Percentiles rank a stretch among this genome's conserved stretches.
These are phyloP conservation scores for Macrophomina pseudophaseolina DNA, from an alignment of 2,329 filamentous ascomycete genomes.

Conservation along the genomic window DNA sequence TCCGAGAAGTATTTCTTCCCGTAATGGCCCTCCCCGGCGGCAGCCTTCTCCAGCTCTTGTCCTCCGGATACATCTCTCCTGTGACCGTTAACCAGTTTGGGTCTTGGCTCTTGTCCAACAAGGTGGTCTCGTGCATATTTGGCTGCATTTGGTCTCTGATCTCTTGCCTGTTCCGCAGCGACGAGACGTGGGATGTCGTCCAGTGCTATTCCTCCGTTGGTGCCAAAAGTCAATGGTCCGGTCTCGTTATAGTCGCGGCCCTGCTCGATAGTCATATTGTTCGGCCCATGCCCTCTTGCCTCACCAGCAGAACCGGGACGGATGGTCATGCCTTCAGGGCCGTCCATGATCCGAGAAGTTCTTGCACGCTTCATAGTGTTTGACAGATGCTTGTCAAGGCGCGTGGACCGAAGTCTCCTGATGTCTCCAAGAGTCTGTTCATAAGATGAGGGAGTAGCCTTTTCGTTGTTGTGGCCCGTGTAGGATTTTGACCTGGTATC, in stretches of 20 bases:
- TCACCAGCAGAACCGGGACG: constrained; percentile 69
- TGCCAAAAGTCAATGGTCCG: constrained; percentile 83
- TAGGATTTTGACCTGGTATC: constrained; percentile 78
- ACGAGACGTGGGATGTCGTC: constrained; percentile 97
- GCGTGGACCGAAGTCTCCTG: constrained; percentile 85
- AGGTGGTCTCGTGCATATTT: constrained; percentile 74
- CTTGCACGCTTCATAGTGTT: constrained; percentile 90
- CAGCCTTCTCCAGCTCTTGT: constrained; percentile 55
- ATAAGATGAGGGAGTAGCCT: constrained; percentile 70
- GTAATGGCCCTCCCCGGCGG: constrained; percentile 52
- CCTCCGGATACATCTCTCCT: constrained; percentile 69
- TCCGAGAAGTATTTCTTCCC: constrained; percentile 93
- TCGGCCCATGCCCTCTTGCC: constrained; percentile 47
- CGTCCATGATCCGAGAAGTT: constrained; percentile 90
- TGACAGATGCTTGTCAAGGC: constrained; percentile 91
- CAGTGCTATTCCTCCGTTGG: constrained; percentile 81
- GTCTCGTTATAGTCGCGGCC: constrained; percentile 72
- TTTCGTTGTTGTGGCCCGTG: constrained; percentile 62
- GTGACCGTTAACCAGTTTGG: constrained; percentile 72
- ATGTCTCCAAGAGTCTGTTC: constrained; percentile 97
- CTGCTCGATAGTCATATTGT: constrained; percentile 74
- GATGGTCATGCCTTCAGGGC: constrained; percentile 67
- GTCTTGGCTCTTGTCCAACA: constrained; percentile 68
- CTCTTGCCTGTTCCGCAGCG: constrained; percentile 90
- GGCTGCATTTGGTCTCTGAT: constrained; percentile 82